Evolutionary conservation across 2,329 filamentous ascomycete species (phyloP), one percentile per base, ranked within the genome.

Genomic region (Didymosphaeria variabile): DNA sequence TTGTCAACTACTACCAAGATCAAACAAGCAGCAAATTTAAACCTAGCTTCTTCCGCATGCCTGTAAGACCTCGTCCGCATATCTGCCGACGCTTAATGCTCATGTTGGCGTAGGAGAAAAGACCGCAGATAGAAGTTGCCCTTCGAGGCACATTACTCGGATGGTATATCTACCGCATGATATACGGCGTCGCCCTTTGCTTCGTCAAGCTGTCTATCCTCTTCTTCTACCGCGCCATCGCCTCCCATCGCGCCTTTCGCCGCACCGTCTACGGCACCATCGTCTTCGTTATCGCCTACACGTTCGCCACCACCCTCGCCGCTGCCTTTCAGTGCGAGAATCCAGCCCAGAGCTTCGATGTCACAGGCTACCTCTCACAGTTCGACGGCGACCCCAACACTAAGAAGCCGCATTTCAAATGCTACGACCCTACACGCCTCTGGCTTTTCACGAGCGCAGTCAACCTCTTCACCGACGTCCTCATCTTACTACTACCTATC

Each of bases 401-500:
- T 0, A 65, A 70, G 49, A 60, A 58, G 31, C 64, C 65, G 3
- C 58, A 69, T 21, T 47, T 65, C 45, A 69, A 72, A 23, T 79
- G 76, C 65, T 74, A 66, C 59, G 70, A 77, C 34, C 75, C 75
- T 1, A 66, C 68, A 12, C 68, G 62, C n/a, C 62, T 77, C 4
- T 78, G 71, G 62, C 63, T 76, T 2, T 67, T 73, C 51, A 82
- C 80, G 0, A 81, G 70, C 1, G 74, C 75, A 7, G 67, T 80
- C 58, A 82, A 80, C 47, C 76, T 82, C 54, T 65, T 76, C 51
- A 81, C 76, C 57, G 80, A 83, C 58, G 69, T 81, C 10, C 62
- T 81, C 19, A 80, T 84, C 57, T 76, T 83, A 6, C 59, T 80
- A 6, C 67, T 83, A 2, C 82, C 82, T 0, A 78, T 84, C 17